These are phyloP conservation scores for Rhizopogon vesiculosus DNA, from an alignment of 768 basidiomycete genomes.

Conservation along the genomic window DNA sequence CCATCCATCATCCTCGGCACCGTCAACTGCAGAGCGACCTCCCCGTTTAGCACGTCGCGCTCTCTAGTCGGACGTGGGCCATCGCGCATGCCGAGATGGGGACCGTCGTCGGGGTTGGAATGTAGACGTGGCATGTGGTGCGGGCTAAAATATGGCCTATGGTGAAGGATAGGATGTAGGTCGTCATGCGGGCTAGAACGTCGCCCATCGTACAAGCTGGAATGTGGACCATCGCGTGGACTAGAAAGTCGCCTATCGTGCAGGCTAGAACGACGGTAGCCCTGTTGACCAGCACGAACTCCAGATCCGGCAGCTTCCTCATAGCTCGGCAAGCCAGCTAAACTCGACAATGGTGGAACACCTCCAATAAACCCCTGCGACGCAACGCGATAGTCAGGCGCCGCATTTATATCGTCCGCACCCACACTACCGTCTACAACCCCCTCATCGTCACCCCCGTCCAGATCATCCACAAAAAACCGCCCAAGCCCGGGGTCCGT, in stretches of 20 bases:
- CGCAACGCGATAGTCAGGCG: slow-evolving; percentile 79
- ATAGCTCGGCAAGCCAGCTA: slow-evolving; percentile 81
- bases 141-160: not conserved
- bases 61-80: not conserved
- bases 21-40: not conserved
- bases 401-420: not conserved
- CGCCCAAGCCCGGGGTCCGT: too few relatives aligned
- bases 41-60: not conserved
- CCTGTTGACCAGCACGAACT: not conserved
- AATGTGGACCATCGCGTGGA: not conserved
- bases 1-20: not conserved
- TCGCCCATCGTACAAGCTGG: not conserved
- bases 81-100: not conserved
- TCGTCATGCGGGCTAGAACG: not conserved
- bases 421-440: not conserved
- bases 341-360: slow-evolving; percentile 76
- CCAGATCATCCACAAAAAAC: not conserved
- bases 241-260: not conserved
- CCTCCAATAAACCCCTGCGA: slow-evolving; percentile 88
- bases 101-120: too few relatives aligned
- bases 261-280: not conserved
- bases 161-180: not conserved
- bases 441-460: not conserved
- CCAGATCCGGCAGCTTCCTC: slow-evolving; percentile 51
- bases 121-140: not conserved